Conservation (phyloP, 2,329 filamentous ascomycete genomes). For the Rhynchosporium secalis region DNA sequence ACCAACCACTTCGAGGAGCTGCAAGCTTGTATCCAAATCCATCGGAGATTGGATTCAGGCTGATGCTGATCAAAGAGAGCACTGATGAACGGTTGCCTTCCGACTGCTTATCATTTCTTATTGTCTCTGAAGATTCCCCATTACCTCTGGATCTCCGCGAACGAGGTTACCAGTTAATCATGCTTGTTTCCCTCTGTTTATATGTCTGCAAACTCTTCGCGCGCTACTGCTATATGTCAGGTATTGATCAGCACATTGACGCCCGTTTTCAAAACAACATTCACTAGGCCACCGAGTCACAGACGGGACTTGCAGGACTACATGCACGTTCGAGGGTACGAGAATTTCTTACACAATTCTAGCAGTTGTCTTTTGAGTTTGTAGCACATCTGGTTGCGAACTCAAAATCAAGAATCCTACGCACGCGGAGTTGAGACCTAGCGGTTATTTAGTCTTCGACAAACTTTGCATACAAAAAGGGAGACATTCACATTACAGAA, state of each 20-base stretch:
- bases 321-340: too few species aligned
- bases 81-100: slow-evolving; percentile 32
- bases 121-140: background rate
- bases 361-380: too few species aligned
- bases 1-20: slow-evolving; percentile 27
- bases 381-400: too few species aligned
- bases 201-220: background rate
- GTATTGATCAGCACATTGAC: background rate
- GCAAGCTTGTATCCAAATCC: slow-evolving; percentile 16
- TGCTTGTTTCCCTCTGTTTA: background rate
- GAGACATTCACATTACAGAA: too few species aligned
- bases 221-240: background rate
- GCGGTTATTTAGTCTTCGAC: too few species aligned
- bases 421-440: too few species aligned
- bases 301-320: background rate
- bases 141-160: too few species aligned
- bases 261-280: too few species aligned
- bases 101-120: background rate
- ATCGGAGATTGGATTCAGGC: slow-evolving; percentile 12
- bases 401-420: too few species aligned
- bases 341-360: too few species aligned
- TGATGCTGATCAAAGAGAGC: slow-evolving; percentile 40
- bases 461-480: too few species aligned
- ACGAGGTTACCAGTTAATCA: too few species aligned
- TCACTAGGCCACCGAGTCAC: background rate